Evolutionary conservation across 2,329 filamentous ascomycete species (phyloP), one percentile per base, ranked within the genome.

Genomic region (Sporothrix brunneoviolacea): DNA sequence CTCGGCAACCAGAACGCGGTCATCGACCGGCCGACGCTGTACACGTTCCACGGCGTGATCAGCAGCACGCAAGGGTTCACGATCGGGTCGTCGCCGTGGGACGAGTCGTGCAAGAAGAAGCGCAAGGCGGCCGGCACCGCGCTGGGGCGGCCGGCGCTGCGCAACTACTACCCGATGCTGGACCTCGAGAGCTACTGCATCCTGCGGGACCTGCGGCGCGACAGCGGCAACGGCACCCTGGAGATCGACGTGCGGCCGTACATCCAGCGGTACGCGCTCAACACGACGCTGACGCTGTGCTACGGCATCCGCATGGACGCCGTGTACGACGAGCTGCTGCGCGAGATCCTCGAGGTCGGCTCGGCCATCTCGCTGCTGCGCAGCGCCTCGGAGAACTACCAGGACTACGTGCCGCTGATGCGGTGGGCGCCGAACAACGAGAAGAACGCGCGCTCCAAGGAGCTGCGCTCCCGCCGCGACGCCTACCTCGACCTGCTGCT

Each of bases 71-170:
- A 89, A 58, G 86, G 86, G 8, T 87, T 90, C 65, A 91, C 87
- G 0, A 89, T 93, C 54, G 88, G 88, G 1, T 89, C 87, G 0
- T 90, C 86, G 0, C 87, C 88, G 0, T 93, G 87, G 84, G 86
- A 91, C 55, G 86, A 89, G 47, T 88, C 83, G 3, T 88, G 86
- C 68, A 91, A 91, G 65, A 73, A 75, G 21, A 78, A 86, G 9
- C 79, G 88, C 55, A 91, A 89, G 69, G 86, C 85, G 0, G 87
- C 86, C 1, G 86, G 84, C 4, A 89, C 86, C 0, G 86, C 88
- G 0, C 73, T 91, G 19, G 91, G 91, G 63, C 77, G 84, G 0
- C 86, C 86, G 8, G 57, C 57, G 1, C 54, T 87, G 1, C 84
- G 88, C 60, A 83, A 82, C 0, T 91, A 91, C 64, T 86, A 90